Conservation (phyloP, 2,329 filamentous ascomycete genomes). For the Nannizziopsis barbatae region DNA sequence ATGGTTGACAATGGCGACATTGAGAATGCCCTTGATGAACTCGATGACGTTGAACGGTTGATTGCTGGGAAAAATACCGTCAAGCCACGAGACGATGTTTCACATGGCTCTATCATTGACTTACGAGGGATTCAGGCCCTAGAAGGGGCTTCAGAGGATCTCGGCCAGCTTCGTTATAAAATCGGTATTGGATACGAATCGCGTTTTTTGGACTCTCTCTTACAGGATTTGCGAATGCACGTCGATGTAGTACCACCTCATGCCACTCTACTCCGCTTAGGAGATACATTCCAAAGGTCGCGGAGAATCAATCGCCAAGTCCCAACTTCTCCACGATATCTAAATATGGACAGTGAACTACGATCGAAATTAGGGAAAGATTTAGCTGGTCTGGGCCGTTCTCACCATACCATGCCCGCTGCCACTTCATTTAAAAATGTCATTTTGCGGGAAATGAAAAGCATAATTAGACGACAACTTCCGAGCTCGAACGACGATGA, state of each 20-base stretch:
- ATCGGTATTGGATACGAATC: slow-evolving; percentile 81
- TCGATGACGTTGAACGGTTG: slow-evolving; percentile 67
- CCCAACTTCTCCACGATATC: slow-evolving; percentile 63
- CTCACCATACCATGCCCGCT: slow-evolving; percentile 67
- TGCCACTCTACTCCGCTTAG: slow-evolving; percentile 77
- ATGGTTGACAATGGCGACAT: slow-evolving; percentile 75
- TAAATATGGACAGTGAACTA: slow-evolving; percentile 59
- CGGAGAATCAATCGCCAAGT: slow-evolving; percentile 57
- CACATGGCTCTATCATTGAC: slow-evolving; percentile 47
- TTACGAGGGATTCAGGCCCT: slow-evolving; percentile 66
- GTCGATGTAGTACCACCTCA: slow-evolving; percentile 57
- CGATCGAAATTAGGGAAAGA: slow-evolving; percentile 59
- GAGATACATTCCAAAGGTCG: slow-evolving; percentile 59
- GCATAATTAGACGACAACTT: slow-evolving; percentile 69
- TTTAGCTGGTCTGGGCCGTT: slow-evolving; percentile 68
- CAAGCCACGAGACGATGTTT: slow-evolving; percentile 21
- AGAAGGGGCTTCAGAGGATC: slow-evolving; percentile 65
- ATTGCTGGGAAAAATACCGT: slow-evolving; percentile 58
- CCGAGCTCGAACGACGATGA: slow-evolving; percentile 93
- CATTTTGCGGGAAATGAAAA: slow-evolving; percentile 74
- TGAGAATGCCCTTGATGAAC: slow-evolving; percentile 63
- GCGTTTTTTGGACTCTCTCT: slow-evolving; percentile 64
- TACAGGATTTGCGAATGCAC: slow-evolving; percentile 72
- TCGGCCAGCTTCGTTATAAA: slow-evolving; percentile 62
- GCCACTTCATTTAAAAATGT: slow-evolving; percentile 76